phyloP scores from a whole-genome alignment of 345 rosid genomes.

The Punica granatum region DNA sequence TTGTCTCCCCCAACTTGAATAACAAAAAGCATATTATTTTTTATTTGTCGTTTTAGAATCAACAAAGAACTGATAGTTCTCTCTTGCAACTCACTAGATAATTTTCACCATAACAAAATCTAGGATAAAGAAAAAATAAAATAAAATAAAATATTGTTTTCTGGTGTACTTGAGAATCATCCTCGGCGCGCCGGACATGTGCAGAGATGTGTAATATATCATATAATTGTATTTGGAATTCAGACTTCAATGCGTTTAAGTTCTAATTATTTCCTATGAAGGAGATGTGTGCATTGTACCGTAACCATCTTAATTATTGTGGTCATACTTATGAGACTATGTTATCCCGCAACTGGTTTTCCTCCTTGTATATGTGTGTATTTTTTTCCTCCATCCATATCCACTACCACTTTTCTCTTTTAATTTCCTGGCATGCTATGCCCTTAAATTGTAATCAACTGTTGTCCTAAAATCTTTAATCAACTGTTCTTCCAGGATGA shows the following conservation, averaged over 20 bases:
- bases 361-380: neutral
- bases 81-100: neutral
- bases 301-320: too few species aligned
- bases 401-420: slow-evolving; percentile 4
- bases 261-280: too few species aligned
- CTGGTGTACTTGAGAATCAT: neutral
- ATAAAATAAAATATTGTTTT: neutral
- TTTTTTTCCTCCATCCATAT: slow-evolving; percentile 9
- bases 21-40: neutral
- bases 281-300: too few species aligned
- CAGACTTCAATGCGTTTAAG: too few species aligned
- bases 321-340: too few species aligned
- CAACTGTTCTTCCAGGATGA: slow-evolving; percentile 44
- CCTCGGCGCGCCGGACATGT: too few species aligned
- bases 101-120: neutral
- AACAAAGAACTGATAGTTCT: neutral
- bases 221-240: neutral
- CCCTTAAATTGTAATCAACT: too few species aligned
- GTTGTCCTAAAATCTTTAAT: neutral
- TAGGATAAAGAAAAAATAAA: neutral
- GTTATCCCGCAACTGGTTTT: too few species aligned
- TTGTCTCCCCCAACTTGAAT: neutral
- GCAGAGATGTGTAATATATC: too few species aligned
- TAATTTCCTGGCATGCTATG: neutral
- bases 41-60: neutral